Evolutionary conservation across 2,329 filamentous ascomycete species (phyloP), one percentile per base, ranked within the genome.

Genomic region (Rhynchosporium agropyri): DNA sequence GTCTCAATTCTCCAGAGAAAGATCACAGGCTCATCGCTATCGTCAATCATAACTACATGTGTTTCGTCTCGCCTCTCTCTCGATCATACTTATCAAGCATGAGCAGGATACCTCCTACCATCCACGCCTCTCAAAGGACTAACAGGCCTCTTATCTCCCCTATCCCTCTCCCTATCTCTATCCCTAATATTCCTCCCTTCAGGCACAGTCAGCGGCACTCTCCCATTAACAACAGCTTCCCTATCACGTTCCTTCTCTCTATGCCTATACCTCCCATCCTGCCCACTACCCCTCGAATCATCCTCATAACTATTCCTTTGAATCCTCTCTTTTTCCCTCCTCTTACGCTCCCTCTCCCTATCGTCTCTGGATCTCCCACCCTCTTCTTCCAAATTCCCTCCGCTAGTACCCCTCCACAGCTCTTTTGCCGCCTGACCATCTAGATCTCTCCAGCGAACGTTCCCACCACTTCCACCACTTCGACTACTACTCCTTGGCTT

Each of bases 101-200:
- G 62, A 54, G 62, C 42, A 53, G 72, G 68, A 63, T 73, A 73
- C 56, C 67, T 69, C 62, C 72, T 70, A 56, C 72, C 72, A 67
- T 72, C 70, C 6, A 71, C 71, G 2, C 70, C 71, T 42, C 69
- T 66, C n/a, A 71, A 49, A 3, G 69, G 70, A 65, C 69, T 71
- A 10, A 51, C 56, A 59, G 53, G 54, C 29, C 68, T 66, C 48
- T 67, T 67, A 20, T 68, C 68, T 49, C 63, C 66, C 10, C 62
- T 54, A 10, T 67, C 66, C 43, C 62, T 64, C 3, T 64, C 64
- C 13, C 62, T 63, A 3, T 69, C 65, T n/a, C 62, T 57, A 12
- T 67, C 63, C 49, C 56, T 56, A 15, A 62, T 58, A 43, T 38
- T 49, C 40, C 62, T 61, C 36, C 61, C 31, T 10, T 59, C 58